phyloP scores from a whole-genome alignment of 2,329 filamentous ascomycete genomes.

The Paramyrothecium roridum region DNA sequence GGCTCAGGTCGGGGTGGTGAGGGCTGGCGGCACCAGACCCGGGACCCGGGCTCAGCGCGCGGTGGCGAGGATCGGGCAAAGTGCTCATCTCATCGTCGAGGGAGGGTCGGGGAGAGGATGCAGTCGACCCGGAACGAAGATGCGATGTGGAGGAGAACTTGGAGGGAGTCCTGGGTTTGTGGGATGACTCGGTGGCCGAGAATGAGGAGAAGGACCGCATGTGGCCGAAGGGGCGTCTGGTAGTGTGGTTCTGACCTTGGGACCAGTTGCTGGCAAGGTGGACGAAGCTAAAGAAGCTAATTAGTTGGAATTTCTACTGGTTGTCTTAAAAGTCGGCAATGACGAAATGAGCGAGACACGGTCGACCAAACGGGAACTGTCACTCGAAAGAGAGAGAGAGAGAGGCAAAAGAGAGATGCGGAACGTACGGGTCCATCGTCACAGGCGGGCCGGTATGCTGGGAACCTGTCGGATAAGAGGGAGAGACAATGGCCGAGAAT shows the following conservation, averaged over 20 bases:
- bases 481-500: too few species aligned
- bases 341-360: background rate
- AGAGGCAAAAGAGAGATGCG: background rate
- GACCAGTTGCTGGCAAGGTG: background rate
- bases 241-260: background rate
- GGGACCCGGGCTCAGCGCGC: slow-evolving; percentile 43
- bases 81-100: slow-evolving; percentile 65
- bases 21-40: slow-evolving; percentile 28
- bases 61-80: slow-evolving; percentile 61
- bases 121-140: slow-evolving; percentile 22
- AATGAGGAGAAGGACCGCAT: background rate
- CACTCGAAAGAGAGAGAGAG: too few species aligned
- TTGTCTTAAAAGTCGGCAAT: background rate
- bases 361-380: background rate
- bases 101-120: slow-evolving; percentile 34
- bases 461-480: too few species aligned
- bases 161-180: slow-evolving; percentile 33
- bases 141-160: slow-evolving; percentile 35
- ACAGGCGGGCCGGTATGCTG: background rate
- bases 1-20: slow-evolving; percentile 54
- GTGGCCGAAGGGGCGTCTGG: background rate
- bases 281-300: background rate
- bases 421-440: background rate
- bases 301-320: background rate
- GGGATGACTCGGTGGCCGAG: slow-evolving; percentile 3